phyloP scores from a whole-genome alignment of 139 green algal genomes.

The Parachlorella kessleri region DNA sequence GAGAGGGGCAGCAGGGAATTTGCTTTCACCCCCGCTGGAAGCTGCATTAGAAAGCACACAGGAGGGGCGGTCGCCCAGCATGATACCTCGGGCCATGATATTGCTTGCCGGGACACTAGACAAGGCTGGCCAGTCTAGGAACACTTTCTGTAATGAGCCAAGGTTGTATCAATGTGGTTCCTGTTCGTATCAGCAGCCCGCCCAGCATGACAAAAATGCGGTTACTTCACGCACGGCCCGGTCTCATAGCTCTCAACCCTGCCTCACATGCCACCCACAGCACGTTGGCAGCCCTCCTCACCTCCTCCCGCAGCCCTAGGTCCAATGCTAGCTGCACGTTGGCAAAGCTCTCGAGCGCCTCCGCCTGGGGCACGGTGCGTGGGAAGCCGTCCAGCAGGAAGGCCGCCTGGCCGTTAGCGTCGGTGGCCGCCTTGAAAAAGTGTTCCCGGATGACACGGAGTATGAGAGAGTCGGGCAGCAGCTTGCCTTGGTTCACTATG shows the following conservation, averaged over 20 bases:
- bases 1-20: neutral
- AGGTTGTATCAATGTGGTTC: too few relatives aligned
- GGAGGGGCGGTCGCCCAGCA: too few relatives aligned
- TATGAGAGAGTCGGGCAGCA: constrained; percentile 89
- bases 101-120: too few relatives aligned
- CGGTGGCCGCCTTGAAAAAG: constrained; percentile 2
- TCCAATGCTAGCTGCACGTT: constrained; percentile 88
- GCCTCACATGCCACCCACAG: neutral
- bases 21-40: too few relatives aligned
- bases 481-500: constrained; percentile 57
- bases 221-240: neutral
- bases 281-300: too few relatives aligned
- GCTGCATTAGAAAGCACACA: too few relatives aligned
- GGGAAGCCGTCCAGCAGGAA: constrained; percentile 97
- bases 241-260: neutral
- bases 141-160: too few relatives aligned
- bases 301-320: constrained; percentile 84
- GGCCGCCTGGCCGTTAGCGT: constrained; percentile 60
- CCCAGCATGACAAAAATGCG: too few relatives aligned
- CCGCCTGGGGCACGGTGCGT: constrained; percentile 74
- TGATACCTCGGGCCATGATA: too few relatives aligned
- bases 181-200: too few relatives aligned
- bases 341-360: constrained; percentile 61
- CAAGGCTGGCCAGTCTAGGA: too few relatives aligned
- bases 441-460: constrained; percentile 60